A percentile compares a stretch with the other conserved stretches of the same genome.
Conservation (phyloP, 2,329 filamentous ascomycete genomes). For the Fusarium incarnatum region DNA sequence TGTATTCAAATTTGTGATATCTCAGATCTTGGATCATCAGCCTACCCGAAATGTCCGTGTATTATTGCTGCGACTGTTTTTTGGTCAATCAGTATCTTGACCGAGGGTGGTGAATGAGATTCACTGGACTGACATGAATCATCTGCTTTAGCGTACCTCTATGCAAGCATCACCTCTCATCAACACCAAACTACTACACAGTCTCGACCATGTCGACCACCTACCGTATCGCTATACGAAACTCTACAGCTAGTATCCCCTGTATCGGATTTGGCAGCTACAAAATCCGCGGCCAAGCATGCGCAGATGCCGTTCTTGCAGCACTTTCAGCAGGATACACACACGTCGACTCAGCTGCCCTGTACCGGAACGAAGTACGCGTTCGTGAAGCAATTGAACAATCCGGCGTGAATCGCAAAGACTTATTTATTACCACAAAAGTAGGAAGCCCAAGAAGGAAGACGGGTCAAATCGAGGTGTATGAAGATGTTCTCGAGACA, state of each 20-base stretch:
- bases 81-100: neutral
- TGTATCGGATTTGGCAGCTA: conserved; percentile 79
- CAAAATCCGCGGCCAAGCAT: conserved; percentile 65
- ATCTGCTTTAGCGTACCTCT: neutral
- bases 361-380: conserved; percentile 75
- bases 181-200: neutral
- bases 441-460: conserved; percentile 62
- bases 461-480: conserved; percentile 61
- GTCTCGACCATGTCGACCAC: conserved; percentile 9
- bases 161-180: neutral
- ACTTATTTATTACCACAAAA: conserved; percentile 79
- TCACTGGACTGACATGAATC: neutral
- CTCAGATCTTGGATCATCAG: neutral
- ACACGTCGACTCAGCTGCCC: conserved; percentile 72
- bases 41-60: neutral
- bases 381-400: conserved; percentile 73
- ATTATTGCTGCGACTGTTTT: neutral
- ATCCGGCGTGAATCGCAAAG: conserved; percentile 65
- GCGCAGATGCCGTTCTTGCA: conserved; percentile 67
- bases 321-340: conserved; percentile 70
- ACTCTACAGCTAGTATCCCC: conserved; percentile 61
- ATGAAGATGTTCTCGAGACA: conserved; percentile 69
- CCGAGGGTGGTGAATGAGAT: neutral
- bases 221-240: conserved; percentile 39
- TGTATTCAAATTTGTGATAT: neutral